phyloP scores from a whole-genome alignment of 495 filamentous ascomycete species.

The Penicillium pancosmium region DNA sequence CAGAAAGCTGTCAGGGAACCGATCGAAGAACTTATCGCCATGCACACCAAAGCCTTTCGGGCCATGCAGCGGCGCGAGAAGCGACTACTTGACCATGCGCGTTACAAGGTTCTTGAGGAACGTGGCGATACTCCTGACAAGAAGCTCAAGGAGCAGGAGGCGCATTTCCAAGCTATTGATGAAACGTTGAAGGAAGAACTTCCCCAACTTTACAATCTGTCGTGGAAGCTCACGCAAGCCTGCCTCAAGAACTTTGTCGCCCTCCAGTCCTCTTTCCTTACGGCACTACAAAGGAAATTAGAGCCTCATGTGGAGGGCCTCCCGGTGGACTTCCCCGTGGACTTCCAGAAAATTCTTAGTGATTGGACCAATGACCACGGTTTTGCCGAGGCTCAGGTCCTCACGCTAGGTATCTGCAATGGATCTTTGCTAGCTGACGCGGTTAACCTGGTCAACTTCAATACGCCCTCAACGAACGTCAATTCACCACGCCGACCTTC shows the following conservation, averaged over 20 bases:
- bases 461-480: slow-evolving; percentile 50
- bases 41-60: slow-evolving; percentile 78
- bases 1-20: slow-evolving; percentile 84
- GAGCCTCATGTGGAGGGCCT: slow-evolving; percentile 70
- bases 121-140: slow-evolving; percentile 80
- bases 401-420: slow-evolving; percentile 60
- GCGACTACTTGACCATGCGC: slow-evolving; percentile 83
- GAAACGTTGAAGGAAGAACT: slow-evolving; percentile 91
- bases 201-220: slow-evolving; percentile 79
- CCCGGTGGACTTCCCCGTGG: slow-evolving; percentile 67
- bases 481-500: slow-evolving; percentile 49
- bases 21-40: slow-evolving; percentile 76
- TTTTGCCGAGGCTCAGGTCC: slow-evolving; percentile 51
- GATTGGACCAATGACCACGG: slow-evolving; percentile 76
- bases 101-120: slow-evolving; percentile 74
- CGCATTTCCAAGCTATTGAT: slow-evolving; percentile 87
- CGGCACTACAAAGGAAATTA: slow-evolving; percentile 78
- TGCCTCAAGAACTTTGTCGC: slow-evolving; percentile 80
- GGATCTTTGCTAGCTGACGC: slow-evolving; percentile 56
- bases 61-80: slow-evolving; percentile 93
- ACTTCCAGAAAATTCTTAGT: slow-evolving; percentile 64
- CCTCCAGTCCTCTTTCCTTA: slow-evolving; percentile 79
- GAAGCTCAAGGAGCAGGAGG: slow-evolving; percentile 77
- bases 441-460: slow-evolving; percentile 54
- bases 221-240: slow-evolving; percentile 75